Conservation (phyloP, 225 moss, liverwort and hornwort species). For the Lunularia cruciata region DNA sequence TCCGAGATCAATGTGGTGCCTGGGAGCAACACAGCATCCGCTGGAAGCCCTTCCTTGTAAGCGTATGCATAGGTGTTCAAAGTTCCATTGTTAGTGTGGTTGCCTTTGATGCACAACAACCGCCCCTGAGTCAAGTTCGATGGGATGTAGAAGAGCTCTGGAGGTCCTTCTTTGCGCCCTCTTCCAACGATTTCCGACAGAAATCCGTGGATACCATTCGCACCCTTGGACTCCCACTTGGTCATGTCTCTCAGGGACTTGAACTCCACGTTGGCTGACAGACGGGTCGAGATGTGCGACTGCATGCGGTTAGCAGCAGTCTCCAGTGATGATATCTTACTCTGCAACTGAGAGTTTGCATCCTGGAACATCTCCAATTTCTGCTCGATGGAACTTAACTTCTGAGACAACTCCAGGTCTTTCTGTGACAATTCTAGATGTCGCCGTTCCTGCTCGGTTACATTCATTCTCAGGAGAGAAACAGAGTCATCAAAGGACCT, state of each 20-base stretch:
- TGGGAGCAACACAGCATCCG: constrained; percentile 28
- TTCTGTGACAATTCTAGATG: neutral
- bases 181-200: constrained; percentile 31
- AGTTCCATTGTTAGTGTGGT: constrained; percentile 38
- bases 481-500: constrained; percentile 3
- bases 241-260: constrained; percentile 39
- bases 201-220: constrained; percentile 17
- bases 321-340: neutral
- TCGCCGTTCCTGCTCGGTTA: neutral
- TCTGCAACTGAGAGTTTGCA: constrained; percentile 8
- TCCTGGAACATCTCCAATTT: constrained; percentile 14
- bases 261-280: constrained; percentile 21
- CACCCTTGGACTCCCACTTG: neutral
- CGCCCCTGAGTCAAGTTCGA: constrained; percentile 32
- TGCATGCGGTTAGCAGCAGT: neutral
- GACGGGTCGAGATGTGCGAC: constrained; percentile 2
- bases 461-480: neutral
- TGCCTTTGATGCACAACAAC: constrained; percentile 42
- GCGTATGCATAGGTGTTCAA: constrained; percentile 38
- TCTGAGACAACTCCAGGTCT: constrained; percentile 8
- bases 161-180: constrained; percentile 31
- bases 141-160: constrained; percentile 40
- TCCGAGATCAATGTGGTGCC: constrained; percentile 49
- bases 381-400: constrained; percentile 14
- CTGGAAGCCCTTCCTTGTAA: constrained; percentile 33